phyloP scores from a whole-genome alignment of 148 eudicot species.

The Polygonum aviculare region DNA sequence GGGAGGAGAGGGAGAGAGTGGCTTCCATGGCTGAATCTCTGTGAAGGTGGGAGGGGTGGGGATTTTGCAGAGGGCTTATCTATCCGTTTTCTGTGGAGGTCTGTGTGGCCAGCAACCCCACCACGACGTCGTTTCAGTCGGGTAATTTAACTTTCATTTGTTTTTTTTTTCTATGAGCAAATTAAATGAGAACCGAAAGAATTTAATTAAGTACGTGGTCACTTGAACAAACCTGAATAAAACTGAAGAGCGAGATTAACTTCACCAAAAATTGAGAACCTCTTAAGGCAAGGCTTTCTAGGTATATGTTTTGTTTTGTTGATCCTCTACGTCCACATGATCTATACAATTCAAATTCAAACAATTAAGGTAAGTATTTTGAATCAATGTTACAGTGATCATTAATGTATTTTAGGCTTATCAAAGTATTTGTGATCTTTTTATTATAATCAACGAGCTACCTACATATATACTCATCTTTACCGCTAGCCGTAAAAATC shows the following conservation, averaged over 20 bases:
- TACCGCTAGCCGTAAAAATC: no score
- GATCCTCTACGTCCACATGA: slow-evolving; percentile 30
- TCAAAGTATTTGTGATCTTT: no score
- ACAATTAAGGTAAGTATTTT: no score
- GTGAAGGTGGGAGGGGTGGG: background rate
- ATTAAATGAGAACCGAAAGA: no score
- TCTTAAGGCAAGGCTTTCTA: slow-evolving; percentile 43
- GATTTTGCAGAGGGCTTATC: background rate
- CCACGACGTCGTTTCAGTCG: background rate
- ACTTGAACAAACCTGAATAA: slow-evolving; percentile 22
- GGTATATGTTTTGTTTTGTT: slow-evolving; percentile 40
- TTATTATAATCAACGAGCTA: no score
- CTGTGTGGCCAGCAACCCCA: background rate
- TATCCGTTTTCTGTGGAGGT: background rate
- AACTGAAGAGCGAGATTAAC: slow-evolving; percentile 65
- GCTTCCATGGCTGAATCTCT: slow-evolving; percentile 28
- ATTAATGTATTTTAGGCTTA: no score
- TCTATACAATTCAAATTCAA: no score
- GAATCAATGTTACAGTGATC: no score
- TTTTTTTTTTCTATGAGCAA: no score
- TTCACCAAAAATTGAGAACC: slow-evolving; percentile 48
- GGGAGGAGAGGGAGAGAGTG: slow-evolving; percentile 48
- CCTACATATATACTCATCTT: no score
- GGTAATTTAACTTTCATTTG: no score
- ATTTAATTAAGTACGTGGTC: no score